Conservation (phyloP, 2,329 filamentous ascomycete genomes). For the Fusarium pseudonygamai region DNA sequence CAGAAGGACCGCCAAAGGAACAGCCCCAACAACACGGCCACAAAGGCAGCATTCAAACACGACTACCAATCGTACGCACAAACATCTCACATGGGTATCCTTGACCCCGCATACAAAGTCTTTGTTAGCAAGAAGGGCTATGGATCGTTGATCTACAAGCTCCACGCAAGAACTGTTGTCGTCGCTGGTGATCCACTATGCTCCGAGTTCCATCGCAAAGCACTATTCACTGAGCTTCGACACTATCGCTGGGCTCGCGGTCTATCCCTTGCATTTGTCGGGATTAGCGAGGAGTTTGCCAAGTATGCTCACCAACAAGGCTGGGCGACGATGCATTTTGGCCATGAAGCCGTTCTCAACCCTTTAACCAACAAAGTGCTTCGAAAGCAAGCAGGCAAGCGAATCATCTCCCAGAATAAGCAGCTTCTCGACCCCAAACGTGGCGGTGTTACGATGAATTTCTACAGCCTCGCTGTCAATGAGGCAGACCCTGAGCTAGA, state of each 20-base stretch:
- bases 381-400: neutral
- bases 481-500: neutral
- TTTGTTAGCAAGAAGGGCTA: neutral
- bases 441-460: neutral
- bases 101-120: slow-evolving; percentile 4
- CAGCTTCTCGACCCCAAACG: slow-evolving; percentile 7
- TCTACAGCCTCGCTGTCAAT: neutral
- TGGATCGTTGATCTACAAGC: neutral
- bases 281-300: neutral
- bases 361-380: slow-evolving; percentile 9
- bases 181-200: slow-evolving; percentile 8
- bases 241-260: neutral
- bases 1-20: neutral
- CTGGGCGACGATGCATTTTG: slow-evolving; percentile 9
- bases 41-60: neutral
- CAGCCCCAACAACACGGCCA: neutral
- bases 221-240: neutral
- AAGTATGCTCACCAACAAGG: neutral
- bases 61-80: neutral
- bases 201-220: neutral
- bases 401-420: slow-evolving; percentile 5
- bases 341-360: slow-evolving; percentile 4
- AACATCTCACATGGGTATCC: slow-evolving; percentile 21
- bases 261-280: neutral
- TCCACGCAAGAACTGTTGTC: neutral